Base-by-base conservation (phyloP, 1,139 yeast genomes). In the Sugiyamaella neomexicana region DNA sequence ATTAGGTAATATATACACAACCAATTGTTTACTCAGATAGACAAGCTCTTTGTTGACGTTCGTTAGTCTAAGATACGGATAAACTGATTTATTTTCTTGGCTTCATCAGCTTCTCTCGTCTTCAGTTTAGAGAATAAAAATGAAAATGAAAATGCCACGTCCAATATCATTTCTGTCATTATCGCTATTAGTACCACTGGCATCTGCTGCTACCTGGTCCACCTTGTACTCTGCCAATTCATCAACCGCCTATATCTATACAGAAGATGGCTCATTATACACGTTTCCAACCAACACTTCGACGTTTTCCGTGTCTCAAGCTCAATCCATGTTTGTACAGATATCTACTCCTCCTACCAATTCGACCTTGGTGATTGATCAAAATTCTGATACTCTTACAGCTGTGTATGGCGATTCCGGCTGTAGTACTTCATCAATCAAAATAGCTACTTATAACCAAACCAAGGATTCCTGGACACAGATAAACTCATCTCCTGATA, bases 311-410 rank as follows among this genome's bases (percentile, higher is more conserved):
- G 40, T 29, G 16, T 42, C 42, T 31, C 54, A 17, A 34, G 53
- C 53, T 4, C 37, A 50, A 12, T 45, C 51, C 15, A 38, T 38
- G 38, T 53, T 56, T 32, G 40, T 42, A 5, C 46, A 37, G 12
- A 43, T 62, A 31, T 44, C 62, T 0, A 45, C 53, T 25, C 65
- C 65, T 10, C 61, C 63, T 7, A 38, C 46, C 8, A 61, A 61
- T 42, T 52, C 65, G 1, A 54, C 62, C 2, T 54, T 62, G n/a
- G 62, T 55, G 2, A 32, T 60, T 12, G 57, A 56, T 27, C 36
- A 43, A 17, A 40, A 42, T n/a, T 27, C 50, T 8, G 53, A 53
- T 20, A 36, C 43, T 8, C 44, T 53, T 25, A 53, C 41, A 13
- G 56, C 56, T 12, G 43, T 53, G 17, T 53, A 53, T 53, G 56